phyloP scores from a whole-genome alignment of 2,329 filamentous ascomycete species.

The Scleromitrula shiraiana region DNA sequence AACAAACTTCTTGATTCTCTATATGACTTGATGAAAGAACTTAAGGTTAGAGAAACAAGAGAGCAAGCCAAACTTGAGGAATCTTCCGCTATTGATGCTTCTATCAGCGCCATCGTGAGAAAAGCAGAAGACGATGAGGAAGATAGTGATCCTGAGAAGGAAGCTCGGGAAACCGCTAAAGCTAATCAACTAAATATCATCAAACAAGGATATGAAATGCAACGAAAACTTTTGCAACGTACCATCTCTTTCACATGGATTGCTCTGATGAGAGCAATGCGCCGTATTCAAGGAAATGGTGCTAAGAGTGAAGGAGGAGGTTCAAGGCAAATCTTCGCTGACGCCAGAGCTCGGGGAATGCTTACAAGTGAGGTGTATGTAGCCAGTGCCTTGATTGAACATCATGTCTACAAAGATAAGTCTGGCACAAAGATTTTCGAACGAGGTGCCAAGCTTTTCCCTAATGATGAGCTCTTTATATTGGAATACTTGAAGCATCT shows the following conservation, averaged over 20 bases:
- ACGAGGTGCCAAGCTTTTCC: conserved; percentile 85
- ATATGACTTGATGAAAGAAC: conserved; percentile 75
- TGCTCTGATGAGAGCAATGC: conserved; percentile 85
- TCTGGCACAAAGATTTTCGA: conserved; percentile 95
- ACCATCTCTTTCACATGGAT: conserved; percentile 94
- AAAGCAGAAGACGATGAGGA: conserved; percentile 44
- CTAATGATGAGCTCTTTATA: conserved; percentile 86
- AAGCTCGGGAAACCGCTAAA: conserved; percentile 39
- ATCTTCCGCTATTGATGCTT: conserved; percentile 30
- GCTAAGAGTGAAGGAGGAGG: conserved; percentile 42
- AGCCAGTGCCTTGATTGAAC: conserved; percentile 85
- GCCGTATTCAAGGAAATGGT: conserved; percentile 82
- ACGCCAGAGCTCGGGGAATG: conserved; percentile 78
- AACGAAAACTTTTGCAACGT: conserved; percentile 69
- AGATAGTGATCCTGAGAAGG: conserved; percentile 29
- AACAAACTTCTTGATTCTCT: conserved; percentile 75
- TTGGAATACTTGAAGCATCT: conserved; percentile 95
- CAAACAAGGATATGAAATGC: conserved; percentile 59
- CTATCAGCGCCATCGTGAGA: conserved; percentile 33
- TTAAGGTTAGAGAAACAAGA: conserved; percentile 53
- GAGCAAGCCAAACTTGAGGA: conserved; percentile 52
- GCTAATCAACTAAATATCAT: conserved; percentile 54
- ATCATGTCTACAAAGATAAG: conserved; percentile 89
- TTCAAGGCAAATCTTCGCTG: conserved; percentile 79
- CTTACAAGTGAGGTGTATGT: conserved; percentile 94